Conservation (phyloP, 2,329 filamentous ascomycete genomes). For the Pyricularia grisea region DNA sequence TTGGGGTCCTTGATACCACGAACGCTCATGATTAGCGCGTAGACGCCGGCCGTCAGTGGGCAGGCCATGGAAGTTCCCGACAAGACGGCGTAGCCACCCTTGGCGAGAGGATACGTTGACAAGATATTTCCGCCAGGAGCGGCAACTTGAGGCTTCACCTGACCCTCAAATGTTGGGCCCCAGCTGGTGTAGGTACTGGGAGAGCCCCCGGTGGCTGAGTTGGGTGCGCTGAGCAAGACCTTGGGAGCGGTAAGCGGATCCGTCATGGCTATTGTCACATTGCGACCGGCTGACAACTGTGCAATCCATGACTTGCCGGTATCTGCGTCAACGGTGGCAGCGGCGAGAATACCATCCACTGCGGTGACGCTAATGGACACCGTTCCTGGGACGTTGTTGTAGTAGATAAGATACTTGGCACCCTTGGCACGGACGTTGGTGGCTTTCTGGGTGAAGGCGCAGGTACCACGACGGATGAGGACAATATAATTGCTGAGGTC, state of each 20-base stretch:
- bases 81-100: conserved; percentile 34
- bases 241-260: conserved; percentile 25
- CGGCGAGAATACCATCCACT: conserved; percentile 23
- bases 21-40: conserved; percentile 42
- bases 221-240: conserved; percentile 24
- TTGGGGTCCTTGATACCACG: conserved; percentile 41
- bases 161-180: conserved; percentile 36
- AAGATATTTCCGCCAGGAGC: conserved; percentile 40
- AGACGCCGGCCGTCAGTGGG: conserved; percentile 34
- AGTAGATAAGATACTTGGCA: conserved; percentile 51
- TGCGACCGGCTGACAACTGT: conserved; percentile 30
- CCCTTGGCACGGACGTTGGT: conserved; percentile 42
- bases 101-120: conserved; percentile 35
- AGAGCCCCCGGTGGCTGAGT: conserved; percentile 35
- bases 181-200: conserved; percentile 29
- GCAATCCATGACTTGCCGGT: conserved; percentile 34
- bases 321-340: conserved; percentile 29
- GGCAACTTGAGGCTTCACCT: conserved; percentile 37
- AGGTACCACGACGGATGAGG: conserved; percentile 49
- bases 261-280: conserved; percentile 33
- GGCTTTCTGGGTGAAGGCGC: conserved; percentile 42
- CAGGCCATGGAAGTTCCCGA: conserved; percentile 46
- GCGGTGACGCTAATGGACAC: conserved; percentile 20
- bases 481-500: conserved; percentile 49
- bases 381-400: conserved; percentile 47